Base-by-base conservation (phyloP, 202 grass and related monocot genomes). In the Elaeis oleifera region DNA sequence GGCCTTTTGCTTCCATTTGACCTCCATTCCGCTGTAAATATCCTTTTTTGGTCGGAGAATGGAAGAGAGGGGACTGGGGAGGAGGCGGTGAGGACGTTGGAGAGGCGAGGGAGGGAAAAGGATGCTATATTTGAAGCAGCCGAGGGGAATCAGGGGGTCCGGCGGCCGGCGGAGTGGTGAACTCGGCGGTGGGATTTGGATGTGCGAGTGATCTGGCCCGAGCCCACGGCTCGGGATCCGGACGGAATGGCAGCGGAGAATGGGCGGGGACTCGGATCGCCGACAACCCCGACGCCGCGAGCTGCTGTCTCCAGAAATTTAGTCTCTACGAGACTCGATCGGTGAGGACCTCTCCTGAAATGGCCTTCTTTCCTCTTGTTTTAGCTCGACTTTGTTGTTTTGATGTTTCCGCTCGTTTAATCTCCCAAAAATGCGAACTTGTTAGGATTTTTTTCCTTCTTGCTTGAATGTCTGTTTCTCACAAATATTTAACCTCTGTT, bases 81-180 rank as follows among this genome's bases (percentile, higher is more conserved):
- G 32, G 36, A 44, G 29, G 51, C 61, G 57, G 56, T 69, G 58
- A 49, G 55, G 78, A 63, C 54, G 68, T 64, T 57, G 64, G 22
- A 70, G 78, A 61, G 56, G 50, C 29, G 73, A 59, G 60, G 51
- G 23, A 70, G 70, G 24, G 70, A 53, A 71, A 75, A 74, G 75
- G 89, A 90, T 84, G 72, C 80, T 86, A 62, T 90, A 84, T 75
- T 79, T 90, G 74, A 90, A 84, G 84, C 84, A 84, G 54, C 78
- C 78, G 62, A 54, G 70, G 17, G 67, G 71, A 60, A 75, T 87
- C 68, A 87, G 72, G 78, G 74, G 71, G 71, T 81, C 68, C 68
- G 70, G 51, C 66, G 76, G 39, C 67, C 50, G 39, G 65, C 17
- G 67, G 74, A 32, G 18, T 50, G 78, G 53, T 21, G 78, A 67